phyloP scores from a whole-genome alignment of 495 filamentous ascomycete genomes.

The Trichoderma virens region DNA sequence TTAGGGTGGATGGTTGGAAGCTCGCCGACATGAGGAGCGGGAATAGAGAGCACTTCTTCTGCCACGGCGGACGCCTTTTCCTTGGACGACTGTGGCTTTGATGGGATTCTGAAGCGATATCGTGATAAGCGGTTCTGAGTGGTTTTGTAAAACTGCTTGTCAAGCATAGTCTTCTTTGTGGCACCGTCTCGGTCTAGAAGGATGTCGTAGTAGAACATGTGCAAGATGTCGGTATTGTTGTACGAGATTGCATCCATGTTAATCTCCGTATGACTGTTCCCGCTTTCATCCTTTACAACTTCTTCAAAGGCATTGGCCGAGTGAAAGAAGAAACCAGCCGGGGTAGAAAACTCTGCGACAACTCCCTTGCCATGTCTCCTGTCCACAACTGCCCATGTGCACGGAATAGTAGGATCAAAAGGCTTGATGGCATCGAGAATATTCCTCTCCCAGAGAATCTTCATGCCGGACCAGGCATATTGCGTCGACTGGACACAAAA shows the following conservation, averaged over 20 bases:
- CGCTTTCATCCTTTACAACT: constrained; percentile 18
- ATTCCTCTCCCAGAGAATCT: constrained; percentile 49
- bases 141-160: constrained; percentile 23
- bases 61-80: constrained; percentile 15
- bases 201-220: constrained; percentile 52
- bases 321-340: constrained; percentile 68
- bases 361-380: constrained; percentile 43
- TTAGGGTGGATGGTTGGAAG: constrained; percentile 61
- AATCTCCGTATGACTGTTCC: constrained; percentile 35
- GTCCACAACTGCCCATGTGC: constrained; percentile 65
- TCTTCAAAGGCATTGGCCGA: constrained; percentile 68
- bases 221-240: constrained; percentile 46
- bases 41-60: constrained; percentile 31
- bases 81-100: neutral
- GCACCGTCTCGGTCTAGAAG: constrained; percentile 34
- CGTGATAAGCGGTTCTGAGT: constrained; percentile 32
- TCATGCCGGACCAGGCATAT: constrained; percentile 37
- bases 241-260: constrained; percentile 52
- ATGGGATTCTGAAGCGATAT: constrained; percentile 39
- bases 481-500: constrained; percentile 54
- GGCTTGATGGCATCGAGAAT: constrained; percentile 46
- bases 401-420: constrained; percentile 42
- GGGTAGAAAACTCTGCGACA: constrained; percentile 49
- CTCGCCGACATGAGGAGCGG: constrained; percentile 41
- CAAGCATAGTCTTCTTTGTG: constrained; percentile 20